Percentiles rank a stretch among this genome's conserved stretches.
These are phyloP conservation scores for Trichoderma koningii DNA, from an alignment of 2,329 filamentous ascomycete species.

Conservation along the genomic window DNA sequence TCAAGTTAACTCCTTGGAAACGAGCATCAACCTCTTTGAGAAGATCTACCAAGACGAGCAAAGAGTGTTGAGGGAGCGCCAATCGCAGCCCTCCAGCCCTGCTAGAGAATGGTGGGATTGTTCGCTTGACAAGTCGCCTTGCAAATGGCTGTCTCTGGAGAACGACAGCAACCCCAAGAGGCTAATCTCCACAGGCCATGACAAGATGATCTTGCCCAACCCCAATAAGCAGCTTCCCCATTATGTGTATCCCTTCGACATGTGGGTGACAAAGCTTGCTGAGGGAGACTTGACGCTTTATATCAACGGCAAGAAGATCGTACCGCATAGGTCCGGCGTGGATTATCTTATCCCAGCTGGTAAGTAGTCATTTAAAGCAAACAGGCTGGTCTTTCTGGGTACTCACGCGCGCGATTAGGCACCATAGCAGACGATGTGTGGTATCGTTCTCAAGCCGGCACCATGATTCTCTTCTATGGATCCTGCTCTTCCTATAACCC, in stretches of 20 bases:
- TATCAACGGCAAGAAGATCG: neutral
- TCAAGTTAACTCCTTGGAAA: neutral
- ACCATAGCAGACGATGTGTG: conserved; percentile 7
- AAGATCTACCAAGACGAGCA: neutral
- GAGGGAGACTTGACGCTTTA: neutral
- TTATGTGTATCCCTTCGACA: conserved; percentile 18
- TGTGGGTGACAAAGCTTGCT: conserved; percentile 4
- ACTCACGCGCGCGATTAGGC: neutral
- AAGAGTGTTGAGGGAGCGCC: neutral
- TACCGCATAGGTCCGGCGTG: neutral
- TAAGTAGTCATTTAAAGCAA: neutral
- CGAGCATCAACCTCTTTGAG: conserved; percentile 2
- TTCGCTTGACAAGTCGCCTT: neutral
- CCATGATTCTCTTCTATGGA: conserved; percentile 10
- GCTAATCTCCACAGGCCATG: neutral
- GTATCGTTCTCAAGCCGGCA: neutral
- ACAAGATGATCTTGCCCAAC: neutral
- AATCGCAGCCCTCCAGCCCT: neutral
- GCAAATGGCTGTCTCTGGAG: conserved; percentile 13
- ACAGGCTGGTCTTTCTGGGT: too few relatives aligned
- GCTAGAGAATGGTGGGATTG: conserved; percentile 13
- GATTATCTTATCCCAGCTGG: conserved; percentile 18
- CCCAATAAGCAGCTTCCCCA: neutral
- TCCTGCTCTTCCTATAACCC: conserved; percentile 8
- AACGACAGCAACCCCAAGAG: neutral